Base-by-base conservation (phyloP, 2,329 filamentous ascomycete genomes). In the Cladosporium colombiae region DNA sequence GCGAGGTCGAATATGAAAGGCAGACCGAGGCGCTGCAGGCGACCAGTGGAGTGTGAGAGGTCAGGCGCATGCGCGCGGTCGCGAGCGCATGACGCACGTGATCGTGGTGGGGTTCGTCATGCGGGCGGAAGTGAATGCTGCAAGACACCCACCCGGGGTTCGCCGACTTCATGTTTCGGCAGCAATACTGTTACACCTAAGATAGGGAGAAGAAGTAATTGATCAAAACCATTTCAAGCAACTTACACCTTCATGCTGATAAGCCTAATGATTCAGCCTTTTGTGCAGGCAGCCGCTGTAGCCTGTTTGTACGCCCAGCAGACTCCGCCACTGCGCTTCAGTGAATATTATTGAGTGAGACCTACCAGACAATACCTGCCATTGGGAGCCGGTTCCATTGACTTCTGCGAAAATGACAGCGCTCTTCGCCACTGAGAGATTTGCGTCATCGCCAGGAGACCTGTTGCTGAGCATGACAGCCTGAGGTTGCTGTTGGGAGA, bases 91-190 rank as follows among this genome's bases (percentile, higher is more conserved):
- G 27, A 33, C 31, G 46, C 60, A 62, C 49, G 60, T 62, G 60
- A 40, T 23, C 16, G 31, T 29, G 46, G 49, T 33, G 46, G 46
- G 59, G n/a, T 13, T 13, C 4, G n/a, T 49, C 27, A 50, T 40
- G 58, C 40, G 35, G 40, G 55, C 55, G 35, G 57, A 53, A 53
- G 60, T 62, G 60, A 62, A 62, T 53, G 29, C 14, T 23, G 55
- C 5, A 27, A 31, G 52, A 27, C 52, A 33, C 11, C 52, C 52
- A 33, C 11, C 31, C 27, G 23, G 27, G 8, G 11, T 31, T 31
- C 52, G 16, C 4, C 14, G 40, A 21, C 40, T 11, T 23, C 40
- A 23, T n/a, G 40, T 46, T 18, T 46, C 23, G n/a, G n/a, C 2
- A 46, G 40, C 40, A 46, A 46, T 10, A 21, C 7, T 46, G 40